A percentile compares a stretch with the other conserved stretches of the same genome.
These are phyloP conservation scores for Solanum hybrid DNA, from an alignment of 305 asterid species.

Conservation along the genomic window DNA sequence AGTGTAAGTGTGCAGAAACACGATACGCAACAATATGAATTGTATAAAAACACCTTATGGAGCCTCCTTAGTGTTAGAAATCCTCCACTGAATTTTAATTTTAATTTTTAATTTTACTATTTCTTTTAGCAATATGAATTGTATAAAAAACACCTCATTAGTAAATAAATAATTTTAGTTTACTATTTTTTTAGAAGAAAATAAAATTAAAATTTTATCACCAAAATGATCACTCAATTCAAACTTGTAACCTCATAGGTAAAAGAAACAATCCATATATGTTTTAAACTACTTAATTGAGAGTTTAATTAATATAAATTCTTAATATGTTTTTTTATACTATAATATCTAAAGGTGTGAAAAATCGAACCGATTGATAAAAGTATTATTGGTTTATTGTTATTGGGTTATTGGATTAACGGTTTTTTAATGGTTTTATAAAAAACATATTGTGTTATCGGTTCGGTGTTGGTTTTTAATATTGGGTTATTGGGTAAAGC, in stretches of 20 bases:
- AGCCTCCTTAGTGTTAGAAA: not conserved
- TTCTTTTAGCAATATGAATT: not conserved
- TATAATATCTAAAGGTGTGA: not conserved
- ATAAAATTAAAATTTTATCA: not conserved
- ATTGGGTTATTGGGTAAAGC: too few species aligned
- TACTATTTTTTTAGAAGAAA: not conserved
- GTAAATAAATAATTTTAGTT: too few species aligned
- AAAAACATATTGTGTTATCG: too few species aligned
- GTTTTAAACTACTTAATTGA: not conserved
- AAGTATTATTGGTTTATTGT: too few species aligned
- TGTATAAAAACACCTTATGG: not conserved
- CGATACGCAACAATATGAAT: not conserved
- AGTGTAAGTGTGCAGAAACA: not conserved
- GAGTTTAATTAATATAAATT: not conserved
- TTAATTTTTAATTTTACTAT: too few species aligned
- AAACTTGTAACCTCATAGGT: not conserved
- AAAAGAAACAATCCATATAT: not conserved
- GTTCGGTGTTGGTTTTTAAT: too few species aligned
- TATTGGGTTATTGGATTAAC: too few species aligned
- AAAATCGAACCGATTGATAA: too few species aligned
- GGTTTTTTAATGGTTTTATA: too few species aligned
- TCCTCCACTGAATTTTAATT: not conserved
- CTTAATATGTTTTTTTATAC: not conserved
- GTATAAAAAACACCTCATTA: not conserved
- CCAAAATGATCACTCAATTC: not conserved